Evolutionary conservation across 2,329 filamentous ascomycete species (phyloP).

Genomic region (Cryphonectria japonica): DNA sequence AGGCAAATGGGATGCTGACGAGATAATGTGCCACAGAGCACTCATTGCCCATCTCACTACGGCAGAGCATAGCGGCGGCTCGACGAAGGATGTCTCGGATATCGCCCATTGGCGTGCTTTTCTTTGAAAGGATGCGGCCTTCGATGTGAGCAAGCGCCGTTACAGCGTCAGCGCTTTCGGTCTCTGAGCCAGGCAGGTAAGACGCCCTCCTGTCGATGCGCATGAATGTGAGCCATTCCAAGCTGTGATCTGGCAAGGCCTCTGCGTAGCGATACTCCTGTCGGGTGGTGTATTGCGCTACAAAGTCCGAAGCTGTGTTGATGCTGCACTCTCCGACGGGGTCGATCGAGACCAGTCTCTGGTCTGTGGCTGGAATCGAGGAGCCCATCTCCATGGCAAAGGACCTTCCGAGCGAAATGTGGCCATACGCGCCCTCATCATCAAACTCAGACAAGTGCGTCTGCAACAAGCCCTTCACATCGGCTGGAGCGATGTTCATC

Average conservation of each 20-base stretch:
- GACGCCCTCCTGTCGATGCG: conserved; percentile 57
- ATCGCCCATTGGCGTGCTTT: conserved; percentile 71
- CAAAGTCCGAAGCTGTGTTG: conserved; percentile 93
- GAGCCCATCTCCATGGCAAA: conserved; percentile 94
- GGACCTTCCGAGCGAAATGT: conserved; percentile 88
- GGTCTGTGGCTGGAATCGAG: conserved; percentile 82
- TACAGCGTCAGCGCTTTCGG: conserved; percentile 61
- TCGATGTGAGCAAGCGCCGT: conserved; percentile 75
- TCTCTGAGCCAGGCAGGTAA: conserved; percentile 55
- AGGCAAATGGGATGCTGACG: conserved; percentile 87
- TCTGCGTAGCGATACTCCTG: conserved; percentile 94
- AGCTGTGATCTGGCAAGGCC: conserved; percentile 68
- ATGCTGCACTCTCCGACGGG: conserved; percentile 73
- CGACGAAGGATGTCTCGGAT: conserved; percentile 81
- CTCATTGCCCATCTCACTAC: conserved; percentile 69
- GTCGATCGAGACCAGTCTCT: conserved; percentile 82
- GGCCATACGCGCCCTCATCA: conserved; percentile 87
- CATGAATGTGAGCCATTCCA: conserved; percentile 67
- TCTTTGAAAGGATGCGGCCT: conserved; percentile 68
- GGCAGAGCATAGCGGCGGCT: conserved; percentile 85
- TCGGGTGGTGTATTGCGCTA: conserved; percentile 94
- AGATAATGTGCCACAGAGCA: conserved; percentile 82
- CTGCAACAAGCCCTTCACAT: conserved; percentile 93
- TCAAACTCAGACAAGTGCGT: conserved; percentile 96
- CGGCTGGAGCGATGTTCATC: conserved; percentile 83